Evolutionary conservation across 768 basidiomycete genomes (phyloP), one percentile per base, ranked within the genome.

Genomic region (Serendipita sp.): DNA sequence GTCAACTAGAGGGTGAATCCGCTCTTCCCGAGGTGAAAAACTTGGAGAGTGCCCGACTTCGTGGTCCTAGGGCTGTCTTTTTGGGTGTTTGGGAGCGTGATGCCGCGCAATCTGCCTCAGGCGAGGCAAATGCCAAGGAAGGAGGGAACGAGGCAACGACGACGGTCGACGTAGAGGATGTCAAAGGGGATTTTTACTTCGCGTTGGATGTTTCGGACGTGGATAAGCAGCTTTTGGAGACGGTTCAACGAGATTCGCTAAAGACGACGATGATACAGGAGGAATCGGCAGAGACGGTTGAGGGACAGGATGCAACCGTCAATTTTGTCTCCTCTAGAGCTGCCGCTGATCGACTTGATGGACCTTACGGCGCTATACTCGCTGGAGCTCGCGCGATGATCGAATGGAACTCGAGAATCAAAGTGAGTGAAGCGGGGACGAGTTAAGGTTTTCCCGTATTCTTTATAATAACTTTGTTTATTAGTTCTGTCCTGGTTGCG

Each of bases 381-480:
- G 89, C 89, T 0, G 79, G 81, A 64, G 89, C 86, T 1, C 77
- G 90, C 65, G 87, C 85, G 47, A 77, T 97, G 81, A 78, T 88
- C 2, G 95, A 98, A 71, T 99, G 95, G 95, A 98, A 96, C 72
- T 78, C 77, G 60, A 78, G 92, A 64, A 95, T 94, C 74, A 90
- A 85, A 78, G 92, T 84, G 70, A 38, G 76, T 69, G 16, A 18
- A 30, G 38, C 7, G 38, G 13, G 1, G 5, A 41, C 13, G 1
- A 7, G 13, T 41, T 41, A 41, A 7, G 13, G 1, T 41, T 5
- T 7, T 13, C 38, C 5, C 13, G 38, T 41, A 41, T 13, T 7
- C 38, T 5, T 7, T 41, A 41, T 41, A 41, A 7, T 41, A 13
- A 41, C 38, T 5, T 30, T 1, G 35, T 60, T 67, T 30, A 54